Evolutionary conservation across 2,329 filamentous ascomycete genomes (phyloP), one percentile per base, ranked within the genome.

Genomic region (Fonsecaea nubica): DNA sequence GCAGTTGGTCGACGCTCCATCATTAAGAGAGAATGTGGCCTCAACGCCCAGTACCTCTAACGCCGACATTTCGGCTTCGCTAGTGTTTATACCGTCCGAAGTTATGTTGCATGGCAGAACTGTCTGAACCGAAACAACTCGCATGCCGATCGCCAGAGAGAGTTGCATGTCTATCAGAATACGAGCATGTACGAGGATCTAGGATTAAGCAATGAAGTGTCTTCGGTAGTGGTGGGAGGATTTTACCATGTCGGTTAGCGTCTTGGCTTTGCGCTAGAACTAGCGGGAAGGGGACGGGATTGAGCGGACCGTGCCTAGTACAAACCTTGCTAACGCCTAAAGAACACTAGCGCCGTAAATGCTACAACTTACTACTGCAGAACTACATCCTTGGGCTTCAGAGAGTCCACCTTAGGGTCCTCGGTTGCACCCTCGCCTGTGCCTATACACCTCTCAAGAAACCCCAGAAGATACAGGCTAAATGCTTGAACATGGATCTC

Each of bases 1-100:
- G n/a, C 42, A 15, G 12, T 6, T 21, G 42, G 42, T 8, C 18
- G 42, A 21, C 42, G n/a, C 42, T 8, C 21, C 42, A 10, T 48
- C n/a, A 48, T 48, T 18, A 48, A 48, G 42, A 48, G 42, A 48
- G 42, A 48, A 48, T 2, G n/a, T 4, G 42, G 1, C 5, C 21
- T 21, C n/a, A 2, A 48, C n/a, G 42, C 42, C 8, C 6, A 6
- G 8, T 25, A 12, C 10, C 18, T 21, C 42, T 48, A 48, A 48
- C 42, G 42, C 42, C 42, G 42, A 48, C 42, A 21, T 21, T 48
- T 48, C 42, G 42, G 42, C 42, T 18, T 48, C 42, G 21, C n/a
- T 21, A n/a, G 42, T 10, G 42, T 18, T 5, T 18, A 48, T 48
- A 6, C 21, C 42, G 42, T 12, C n/a, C 12, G 6, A 18, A 48